Percentiles rank a stretch among this genome's conserved stretches.
Conservation (phyloP, 2,329 filamentous ascomycete genomes). For the Bipolaris gigantea region DNA sequence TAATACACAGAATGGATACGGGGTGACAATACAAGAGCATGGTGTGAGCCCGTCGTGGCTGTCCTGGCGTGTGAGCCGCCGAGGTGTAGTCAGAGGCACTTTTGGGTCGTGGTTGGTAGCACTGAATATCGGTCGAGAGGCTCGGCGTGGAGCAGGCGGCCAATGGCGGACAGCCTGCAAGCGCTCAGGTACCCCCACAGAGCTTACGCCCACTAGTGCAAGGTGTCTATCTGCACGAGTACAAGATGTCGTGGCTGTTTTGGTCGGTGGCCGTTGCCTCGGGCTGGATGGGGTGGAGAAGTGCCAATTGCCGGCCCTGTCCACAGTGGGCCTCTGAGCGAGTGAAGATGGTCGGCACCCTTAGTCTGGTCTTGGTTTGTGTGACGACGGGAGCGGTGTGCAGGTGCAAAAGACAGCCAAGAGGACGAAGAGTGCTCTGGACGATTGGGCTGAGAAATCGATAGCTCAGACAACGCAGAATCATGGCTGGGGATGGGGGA, state of each 20-base stretch:
- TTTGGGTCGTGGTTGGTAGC: constrained; percentile 40
- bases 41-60: constrained; percentile 25
- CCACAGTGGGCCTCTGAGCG: constrained; percentile 10
- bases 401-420: constrained; percentile 11
- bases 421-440: constrained; percentile 1
- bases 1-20: not conserved
- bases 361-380: constrained; percentile 34
- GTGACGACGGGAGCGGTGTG: constrained; percentile 25
- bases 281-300: constrained; percentile 7
- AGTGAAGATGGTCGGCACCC: constrained; percentile 7
- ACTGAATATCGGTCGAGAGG: constrained; percentile 13
- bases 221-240: constrained; percentile 24
- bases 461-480: constrained; percentile 11
- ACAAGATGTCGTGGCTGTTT: constrained; percentile 32
- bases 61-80: constrained; percentile 32
- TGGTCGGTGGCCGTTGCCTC: constrained; percentile 13
- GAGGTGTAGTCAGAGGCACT: constrained; percentile 29
- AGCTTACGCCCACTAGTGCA: constrained; percentile 21
- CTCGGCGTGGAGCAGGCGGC: constrained; percentile 25
- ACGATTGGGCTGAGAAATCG: constrained; percentile 11
- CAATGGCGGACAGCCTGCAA: constrained; percentile 32
- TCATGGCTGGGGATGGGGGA: constrained; percentile 8
- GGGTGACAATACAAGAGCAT: constrained; percentile 12
- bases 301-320: constrained; percentile 17
- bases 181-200: constrained; percentile 33